Evolutionary conservation across 352 stramenopile genomes (phyloP), one percentile per base, ranked within the genome.

Genomic region (Phytopythium vexans): DNA sequence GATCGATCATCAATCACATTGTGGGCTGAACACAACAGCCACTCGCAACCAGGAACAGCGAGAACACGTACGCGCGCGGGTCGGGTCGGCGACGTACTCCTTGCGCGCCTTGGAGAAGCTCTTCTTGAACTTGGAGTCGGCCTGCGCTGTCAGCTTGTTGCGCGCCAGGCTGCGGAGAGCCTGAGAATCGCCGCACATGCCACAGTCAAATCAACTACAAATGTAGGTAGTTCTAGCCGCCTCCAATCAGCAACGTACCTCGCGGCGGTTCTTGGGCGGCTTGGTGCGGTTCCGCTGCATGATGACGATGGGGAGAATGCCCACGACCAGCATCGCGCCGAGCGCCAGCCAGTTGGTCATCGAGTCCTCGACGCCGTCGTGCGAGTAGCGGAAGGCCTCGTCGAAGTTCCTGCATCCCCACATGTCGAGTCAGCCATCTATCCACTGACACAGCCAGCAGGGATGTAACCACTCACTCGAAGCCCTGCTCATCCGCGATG

Each of bases 201-300:
- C 6, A 27, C n/a, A 54, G 5, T 10, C 33, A 62, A 27, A 27
- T 27, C 21, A 27, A 27, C 21, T 27, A 27, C 21, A 27, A 27
- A 27, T 27, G 21, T 2, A 27, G 21, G 21, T 27, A 27, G 21
- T 27, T 27, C 21, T 27, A 27, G 21, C 21, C 21, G 21, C 2
- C 21, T 27, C 21, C 21, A 27, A 27, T 27, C 21, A 27, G 21
- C 21, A n/a, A 34, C 43, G 27, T 12, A 89, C 77, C 68, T 88
- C 77, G 75, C 77, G 77, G 77, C 75, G 70, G 51, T 85, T 87
- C 69, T 86, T 88, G 49, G 82, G 14, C 8, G 75, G 72, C 57
- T 88, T 88, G 47, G 69, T 81, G 59, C 77, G 77, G 66, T 85
- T 83, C 58, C 76, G 77, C 60, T 87, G 78, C 71, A 90, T 87